A percentile compares a stretch with the other conserved stretches of the same genome.
phyloP scores from a whole-genome alignment of 2,329 filamentous ascomycete genomes.

The Pseudogymnoascus sp. region DNA sequence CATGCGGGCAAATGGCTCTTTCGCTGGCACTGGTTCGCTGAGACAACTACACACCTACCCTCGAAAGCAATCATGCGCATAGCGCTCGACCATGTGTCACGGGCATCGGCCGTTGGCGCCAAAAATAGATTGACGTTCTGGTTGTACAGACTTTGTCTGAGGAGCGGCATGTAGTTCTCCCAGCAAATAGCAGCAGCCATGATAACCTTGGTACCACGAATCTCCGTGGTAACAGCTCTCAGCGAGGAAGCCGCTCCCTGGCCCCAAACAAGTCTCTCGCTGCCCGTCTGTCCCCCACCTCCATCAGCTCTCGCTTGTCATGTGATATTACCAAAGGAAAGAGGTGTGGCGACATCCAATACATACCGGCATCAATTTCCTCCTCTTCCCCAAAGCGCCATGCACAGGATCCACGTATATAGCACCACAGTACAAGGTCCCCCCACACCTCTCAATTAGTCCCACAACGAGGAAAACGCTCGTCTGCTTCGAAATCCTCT shows the following conservation, averaged over 20 bases:
- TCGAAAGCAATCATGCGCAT: slow-evolving; percentile 77
- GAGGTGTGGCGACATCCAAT: background rate
- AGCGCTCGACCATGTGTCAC: slow-evolving; percentile 75
- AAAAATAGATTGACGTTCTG: slow-evolving; percentile 92
- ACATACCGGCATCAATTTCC: slow-evolving; percentile 83
- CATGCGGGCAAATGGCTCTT: slow-evolving; percentile 49
- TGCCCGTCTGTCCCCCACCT: slow-evolving; percentile 48
- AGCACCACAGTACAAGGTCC: slow-evolving; percentile 74
- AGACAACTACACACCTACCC: slow-evolving; percentile 77
- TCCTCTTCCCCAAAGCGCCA: slow-evolving; percentile 72
- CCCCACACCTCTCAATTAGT: slow-evolving; percentile 69
- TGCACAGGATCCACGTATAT: slow-evolving; percentile 71
- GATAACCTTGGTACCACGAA: slow-evolving; percentile 71
- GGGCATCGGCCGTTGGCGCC: slow-evolving; percentile 77
- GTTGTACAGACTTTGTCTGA: slow-evolving; percentile 74
- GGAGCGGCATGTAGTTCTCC: slow-evolving; percentile 93
- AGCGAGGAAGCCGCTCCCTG: slow-evolving; percentile 75
- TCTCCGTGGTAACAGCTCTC: slow-evolving; percentile 67
- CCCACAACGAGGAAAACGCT: slow-evolving; percentile 78
- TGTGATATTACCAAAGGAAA: background rate
- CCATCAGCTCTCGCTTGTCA: background rate
- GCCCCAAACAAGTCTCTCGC: slow-evolving; percentile 80
- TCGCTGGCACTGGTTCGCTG: slow-evolving; percentile 72
- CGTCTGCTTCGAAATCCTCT: slow-evolving; percentile 65
- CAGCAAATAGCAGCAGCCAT: slow-evolving; percentile 87